These are phyloP conservation scores for Arthrinium puccinioides DNA, from an alignment of 2,329 filamentous ascomycete genomes.

Conservation along the genomic window DNA sequence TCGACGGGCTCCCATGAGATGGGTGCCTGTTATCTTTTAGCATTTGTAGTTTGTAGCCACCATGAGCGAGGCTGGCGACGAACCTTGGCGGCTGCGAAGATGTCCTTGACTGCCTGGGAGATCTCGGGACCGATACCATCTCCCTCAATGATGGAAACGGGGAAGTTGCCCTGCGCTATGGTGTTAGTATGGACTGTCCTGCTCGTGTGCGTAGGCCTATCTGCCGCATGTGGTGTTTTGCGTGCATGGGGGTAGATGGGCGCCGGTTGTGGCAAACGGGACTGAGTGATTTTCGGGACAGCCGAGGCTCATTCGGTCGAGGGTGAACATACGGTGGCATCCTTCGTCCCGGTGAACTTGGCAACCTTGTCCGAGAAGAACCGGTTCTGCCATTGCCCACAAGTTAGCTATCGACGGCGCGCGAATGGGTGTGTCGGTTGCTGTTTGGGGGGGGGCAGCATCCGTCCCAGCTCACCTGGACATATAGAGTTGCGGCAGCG, in stretches of 20 bases:
- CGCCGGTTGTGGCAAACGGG: slow-evolving; percentile 9
- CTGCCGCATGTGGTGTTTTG: background rate
- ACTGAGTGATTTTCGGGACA: slow-evolving; percentile 39
- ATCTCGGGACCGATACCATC: slow-evolving; percentile 99
- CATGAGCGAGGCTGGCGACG: slow-evolving; percentile 17
- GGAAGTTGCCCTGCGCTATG: slow-evolving; percentile 87
- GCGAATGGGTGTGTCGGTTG: slow-evolving; percentile 8
- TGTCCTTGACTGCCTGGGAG: slow-evolving; percentile 95
- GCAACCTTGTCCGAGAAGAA: slow-evolving; percentile 66
- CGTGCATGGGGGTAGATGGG: slow-evolving; percentile 4
- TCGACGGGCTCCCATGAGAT: slow-evolving; percentile 97
- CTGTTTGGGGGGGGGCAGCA: too few relatives aligned
- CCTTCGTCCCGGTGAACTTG: slow-evolving; percentile 89
- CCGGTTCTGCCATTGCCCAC: slow-evolving; percentile 31
- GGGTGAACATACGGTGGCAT: slow-evolving; percentile 63
- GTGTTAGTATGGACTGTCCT: background rate
- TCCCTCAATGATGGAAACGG: slow-evolving; percentile 95
- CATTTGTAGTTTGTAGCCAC: slow-evolving; percentile 2
- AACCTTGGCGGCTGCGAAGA: slow-evolving; percentile 92
- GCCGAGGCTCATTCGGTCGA: slow-evolving; percentile 7
- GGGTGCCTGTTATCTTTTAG: slow-evolving; percentile 54
- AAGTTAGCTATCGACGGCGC: slow-evolving; percentile 17
- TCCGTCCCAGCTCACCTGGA: slow-evolving; percentile 51
- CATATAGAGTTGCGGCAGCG: slow-evolving; percentile 38
- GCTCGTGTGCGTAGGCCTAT: background rate